Evolutionary conservation across 208 protist genomes (phyloP), one percentile per base, ranked within the genome.

Genomic region (Leishmania tropica): DNA sequence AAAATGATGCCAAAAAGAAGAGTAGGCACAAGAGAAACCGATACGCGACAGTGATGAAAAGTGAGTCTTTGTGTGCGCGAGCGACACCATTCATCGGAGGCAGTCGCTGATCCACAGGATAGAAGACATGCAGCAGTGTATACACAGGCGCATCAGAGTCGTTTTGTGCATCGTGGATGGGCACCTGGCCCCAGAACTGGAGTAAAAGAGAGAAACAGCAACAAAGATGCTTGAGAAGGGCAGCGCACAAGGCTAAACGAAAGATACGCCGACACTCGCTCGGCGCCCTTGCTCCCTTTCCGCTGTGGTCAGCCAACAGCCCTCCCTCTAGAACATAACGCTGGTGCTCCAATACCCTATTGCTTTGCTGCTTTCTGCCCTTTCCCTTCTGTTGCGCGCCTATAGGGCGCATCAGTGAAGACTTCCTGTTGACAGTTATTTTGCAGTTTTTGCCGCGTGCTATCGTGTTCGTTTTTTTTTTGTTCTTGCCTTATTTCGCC

Each of bases 401-500:
- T 54, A 37, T 51, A 51, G 6, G 45, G 28, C 24, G n/a, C 45
- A 54, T 51, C 42, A 35, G 28, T 54, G 45, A 35, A 24, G 45
- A 74, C 21, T 31, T 28, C 42, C 19, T n/a, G 6, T n/a, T 24
- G n/a, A 24, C 11, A 40, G 3, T n/a, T 3, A 11, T 60, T 17
- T 42, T 7, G 13, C 1, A 31, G 45, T 37, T 54, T 64, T n/a
- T 64, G 51, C 8, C 3, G 19, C 1, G 48, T 56, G n/a, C 45
- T 58, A 7, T 40, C n/a, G 17, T 19, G 71, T 56, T 21, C 47
- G 54, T 31, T 81, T 37, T 42, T 42, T 58, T 62, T 10, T 21
- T 65, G 2, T 75, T 54, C 35, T 47, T 73, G n/a, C 42, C 78
- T n/a, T 53, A 35, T 47, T 68, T 78, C 71, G 13, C 31, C 70